phyloP scores from a whole-genome alignment of 306 rosid genomes.

The Glycine soja region DNA sequence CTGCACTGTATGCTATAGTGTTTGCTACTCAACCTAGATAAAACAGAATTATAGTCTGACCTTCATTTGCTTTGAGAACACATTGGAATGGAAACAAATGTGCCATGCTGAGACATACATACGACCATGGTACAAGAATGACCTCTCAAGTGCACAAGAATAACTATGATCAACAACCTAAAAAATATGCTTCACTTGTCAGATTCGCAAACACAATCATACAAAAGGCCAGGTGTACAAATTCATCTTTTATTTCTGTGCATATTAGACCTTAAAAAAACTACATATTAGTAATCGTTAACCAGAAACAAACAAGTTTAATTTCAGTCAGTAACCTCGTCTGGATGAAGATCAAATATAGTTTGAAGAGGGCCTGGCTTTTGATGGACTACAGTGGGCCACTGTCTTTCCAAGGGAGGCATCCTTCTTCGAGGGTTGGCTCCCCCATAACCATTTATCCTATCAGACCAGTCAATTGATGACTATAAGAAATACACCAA shows the following conservation, averaged over 20 bases:
- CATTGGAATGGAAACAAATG: conserved; percentile 95
- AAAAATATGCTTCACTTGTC: conserved; percentile 51
- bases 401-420: conserved; percentile 66
- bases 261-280: not conserved
- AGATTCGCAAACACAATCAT: conserved; percentile 46
- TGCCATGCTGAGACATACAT: conserved; percentile 93
- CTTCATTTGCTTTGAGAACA: conserved; percentile 98
- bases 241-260: conserved; percentile 13
- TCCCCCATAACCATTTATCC: conserved; percentile 79
- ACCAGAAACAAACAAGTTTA: conserved; percentile 37
- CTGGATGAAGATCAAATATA: conserved; percentile 65
- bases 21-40: not conserved
- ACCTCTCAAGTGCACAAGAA: conserved; percentile 97
- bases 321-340: conserved; percentile 69
- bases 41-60: conserved; percentile 52
- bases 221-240: conserved; percentile 7
- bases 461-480: conserved; percentile 45
- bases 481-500: conserved; percentile 34
- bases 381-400: conserved; percentile 51
- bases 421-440: conserved; percentile 70
- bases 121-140: conserved; percentile 96
- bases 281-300: not conserved
- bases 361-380: conserved; percentile 81
- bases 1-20: too few species aligned
- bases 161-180: conserved; percentile 89